Evolutionary conservation across 2,329 filamentous ascomycete genomes (phyloP).

Genomic region (Calonectria naviculata): DNA sequence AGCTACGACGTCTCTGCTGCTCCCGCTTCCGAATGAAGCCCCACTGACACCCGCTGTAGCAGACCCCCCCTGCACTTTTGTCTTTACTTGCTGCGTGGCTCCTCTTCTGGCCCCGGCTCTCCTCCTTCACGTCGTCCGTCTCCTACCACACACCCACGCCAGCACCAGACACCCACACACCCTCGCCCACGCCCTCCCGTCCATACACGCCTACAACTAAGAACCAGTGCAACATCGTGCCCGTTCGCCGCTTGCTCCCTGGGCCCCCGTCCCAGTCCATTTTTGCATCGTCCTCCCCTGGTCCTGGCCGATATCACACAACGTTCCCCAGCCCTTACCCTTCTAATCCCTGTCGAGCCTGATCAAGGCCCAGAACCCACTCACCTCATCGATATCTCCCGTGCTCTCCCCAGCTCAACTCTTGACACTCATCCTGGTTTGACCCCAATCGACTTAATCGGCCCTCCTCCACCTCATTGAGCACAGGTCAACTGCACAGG

Average conservation of each 20-base stretch:
- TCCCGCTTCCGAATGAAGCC: constrained; percentile 35
- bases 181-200: constrained; percentile 28
- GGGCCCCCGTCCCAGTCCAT: constrained; percentile 20
- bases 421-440: constrained; percentile 16
- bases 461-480: constrained; percentile 21
- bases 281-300: constrained; percentile 21
- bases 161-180: background rate
- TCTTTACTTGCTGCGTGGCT: constrained; percentile 40
- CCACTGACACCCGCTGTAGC: constrained; percentile 38
- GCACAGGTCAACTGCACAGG: constrained; percentile 21
- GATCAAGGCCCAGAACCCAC: constrained; percentile 26
- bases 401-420: constrained; percentile 19
- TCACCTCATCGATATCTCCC: constrained; percentile 24
- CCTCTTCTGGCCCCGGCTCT: constrained; percentile 34
- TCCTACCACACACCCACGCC: constrained; percentile 3
- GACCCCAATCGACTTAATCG: constrained; percentile 21
- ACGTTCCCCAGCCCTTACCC: constrained; percentile 27
- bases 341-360: constrained; percentile 23
- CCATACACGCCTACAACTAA: constrained; percentile 37
- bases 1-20: constrained; percentile 17
- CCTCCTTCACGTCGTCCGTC: background rate
- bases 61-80: constrained; percentile 35
- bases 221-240: constrained; percentile 36
- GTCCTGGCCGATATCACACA: constrained; percentile 24
- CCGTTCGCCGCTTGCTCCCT: constrained; percentile 27